These are phyloP conservation scores for Fusarium zealandicum DNA, from an alignment of 2,329 filamentous ascomycete genomes.

Conservation along the genomic window DNA sequence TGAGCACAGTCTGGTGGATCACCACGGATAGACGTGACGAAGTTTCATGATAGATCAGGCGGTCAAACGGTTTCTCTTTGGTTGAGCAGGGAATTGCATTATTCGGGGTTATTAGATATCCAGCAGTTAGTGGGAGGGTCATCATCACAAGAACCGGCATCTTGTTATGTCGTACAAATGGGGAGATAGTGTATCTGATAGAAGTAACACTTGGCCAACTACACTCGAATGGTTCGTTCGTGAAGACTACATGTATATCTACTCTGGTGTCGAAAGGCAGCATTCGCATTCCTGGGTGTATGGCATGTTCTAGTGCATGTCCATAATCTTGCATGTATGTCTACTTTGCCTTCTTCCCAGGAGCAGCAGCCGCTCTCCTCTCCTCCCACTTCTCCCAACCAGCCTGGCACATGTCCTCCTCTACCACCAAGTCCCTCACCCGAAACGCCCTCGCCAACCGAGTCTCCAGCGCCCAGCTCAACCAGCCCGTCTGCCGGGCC, in stretches of 20 bases:
- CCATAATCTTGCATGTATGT: not conserved
- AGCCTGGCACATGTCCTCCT: conserved; percentile 87
- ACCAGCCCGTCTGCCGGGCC: conserved; percentile 70
- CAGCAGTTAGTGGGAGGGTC: not conserved
- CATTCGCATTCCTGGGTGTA: too few species aligned
- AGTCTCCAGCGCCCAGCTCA: conserved; percentile 75
- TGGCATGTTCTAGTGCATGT: too few species aligned
- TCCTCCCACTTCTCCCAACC: conserved; percentile 94
- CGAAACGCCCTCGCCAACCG: conserved; percentile 71
- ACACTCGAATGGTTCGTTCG: too few species aligned
- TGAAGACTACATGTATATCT: too few species aligned
- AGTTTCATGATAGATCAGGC: conserved; percentile 22
- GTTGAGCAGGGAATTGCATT: not conserved
- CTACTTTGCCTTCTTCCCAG: conserved; percentile 47
- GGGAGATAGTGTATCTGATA: too few species aligned
- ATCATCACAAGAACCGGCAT: too few species aligned
- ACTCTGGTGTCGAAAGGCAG: too few species aligned
- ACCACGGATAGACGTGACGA: conserved; percentile 14
- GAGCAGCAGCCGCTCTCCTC: conserved; percentile 45
- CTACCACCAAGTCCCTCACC: conserved; percentile 82
- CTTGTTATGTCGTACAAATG: too few species aligned
- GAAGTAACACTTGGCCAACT: too few species aligned
- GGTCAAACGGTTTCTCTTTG: not conserved
- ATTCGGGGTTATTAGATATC: conserved; percentile 1
- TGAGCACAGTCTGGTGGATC: not conserved